Evolutionary conservation across 2,329 filamentous ascomycete species (phyloP).

Genomic region (Epichloe aotearoae): DNA sequence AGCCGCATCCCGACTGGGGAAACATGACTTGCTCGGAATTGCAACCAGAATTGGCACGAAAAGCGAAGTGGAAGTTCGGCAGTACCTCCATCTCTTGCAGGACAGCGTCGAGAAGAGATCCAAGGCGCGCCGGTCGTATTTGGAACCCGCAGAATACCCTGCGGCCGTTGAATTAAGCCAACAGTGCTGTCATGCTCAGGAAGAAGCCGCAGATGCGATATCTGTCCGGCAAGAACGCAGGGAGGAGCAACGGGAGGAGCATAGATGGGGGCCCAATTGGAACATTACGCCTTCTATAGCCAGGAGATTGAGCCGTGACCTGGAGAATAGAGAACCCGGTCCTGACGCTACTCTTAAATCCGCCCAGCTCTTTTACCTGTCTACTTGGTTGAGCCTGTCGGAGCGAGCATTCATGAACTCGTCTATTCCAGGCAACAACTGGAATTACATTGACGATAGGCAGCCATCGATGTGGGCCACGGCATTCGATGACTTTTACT

Average conservation of each 20-base stretch:
- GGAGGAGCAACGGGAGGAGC: conserved; percentile 46
- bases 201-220: conserved; percentile 54
- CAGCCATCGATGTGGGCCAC: conserved; percentile 61
- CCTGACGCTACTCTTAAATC: conserved; percentile 27
- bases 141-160: conserved; percentile 45
- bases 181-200: conserved; percentile 51
- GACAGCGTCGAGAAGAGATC: conserved; percentile 28
- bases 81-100: conserved; percentile 53
- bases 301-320: conserved; percentile 13
- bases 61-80: conserved; percentile 56
- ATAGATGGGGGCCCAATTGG: conserved; percentile 52
- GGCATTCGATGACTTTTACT: conserved; percentile 63
- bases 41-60: conserved; percentile 55
- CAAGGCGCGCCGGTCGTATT: conserved; percentile 16
- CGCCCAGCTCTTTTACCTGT: conserved; percentile 42
- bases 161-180: conserved; percentile 60
- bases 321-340: not conserved
- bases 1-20: conserved; percentile 49
- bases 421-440: conserved; percentile 48
- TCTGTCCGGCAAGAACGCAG: conserved; percentile 48
- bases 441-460: conserved; percentile 46
- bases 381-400: conserved; percentile 50
- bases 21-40: conserved; percentile 48
- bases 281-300: conserved; percentile 38
- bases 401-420: conserved; percentile 65